Percentiles rank a stretch among this genome's conserved stretches.
These are phyloP conservation scores for Bruguiera sexangula DNA, from an alignment of 345 rosid genomes.

Conservation along the genomic window DNA sequence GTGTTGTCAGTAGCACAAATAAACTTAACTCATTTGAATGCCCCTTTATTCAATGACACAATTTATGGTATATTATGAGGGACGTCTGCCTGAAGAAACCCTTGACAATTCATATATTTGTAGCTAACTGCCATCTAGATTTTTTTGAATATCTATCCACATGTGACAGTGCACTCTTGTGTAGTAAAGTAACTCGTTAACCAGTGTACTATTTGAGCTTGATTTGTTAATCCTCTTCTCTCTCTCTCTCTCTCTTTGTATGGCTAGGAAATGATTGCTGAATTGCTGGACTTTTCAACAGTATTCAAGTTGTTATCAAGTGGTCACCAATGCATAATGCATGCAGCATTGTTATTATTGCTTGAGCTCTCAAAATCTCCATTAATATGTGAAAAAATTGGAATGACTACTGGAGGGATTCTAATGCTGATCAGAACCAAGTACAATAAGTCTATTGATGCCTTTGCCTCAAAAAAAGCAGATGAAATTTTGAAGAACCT, in stretches of 20 bases:
- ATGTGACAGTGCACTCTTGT: background rate
- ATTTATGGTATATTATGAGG: too few relatives aligned
- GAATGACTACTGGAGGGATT: constrained; percentile 62
- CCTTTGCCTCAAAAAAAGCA: constrained; percentile 53
- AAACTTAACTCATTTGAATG: too few relatives aligned
- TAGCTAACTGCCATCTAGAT: too few relatives aligned
- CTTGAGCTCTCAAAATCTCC: constrained; percentile 65
- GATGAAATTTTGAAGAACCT: constrained; percentile 60
- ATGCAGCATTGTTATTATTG: constrained; percentile 52
- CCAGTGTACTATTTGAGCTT: background rate
- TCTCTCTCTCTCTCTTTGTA: background rate
- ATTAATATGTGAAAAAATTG: constrained; percentile 48
- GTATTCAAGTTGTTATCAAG: constrained; percentile 60
- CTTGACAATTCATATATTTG: too few relatives aligned
- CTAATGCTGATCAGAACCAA: constrained; percentile 67
- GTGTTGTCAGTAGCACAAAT: too few relatives aligned
- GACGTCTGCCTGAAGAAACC: too few relatives aligned
- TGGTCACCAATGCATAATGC: constrained; percentile 51
- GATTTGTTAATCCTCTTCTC: background rate
- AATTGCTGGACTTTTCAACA: constrained; percentile 41
- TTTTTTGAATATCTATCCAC: background rate
- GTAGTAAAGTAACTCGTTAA: background rate
- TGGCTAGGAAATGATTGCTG: constrained; percentile 49
- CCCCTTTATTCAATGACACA: too few relatives aligned
- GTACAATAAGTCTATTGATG: constrained; percentile 47